phyloP scores from a whole-genome alignment of 176 grass and related monocot species.

The Stipa capillata region DNA sequence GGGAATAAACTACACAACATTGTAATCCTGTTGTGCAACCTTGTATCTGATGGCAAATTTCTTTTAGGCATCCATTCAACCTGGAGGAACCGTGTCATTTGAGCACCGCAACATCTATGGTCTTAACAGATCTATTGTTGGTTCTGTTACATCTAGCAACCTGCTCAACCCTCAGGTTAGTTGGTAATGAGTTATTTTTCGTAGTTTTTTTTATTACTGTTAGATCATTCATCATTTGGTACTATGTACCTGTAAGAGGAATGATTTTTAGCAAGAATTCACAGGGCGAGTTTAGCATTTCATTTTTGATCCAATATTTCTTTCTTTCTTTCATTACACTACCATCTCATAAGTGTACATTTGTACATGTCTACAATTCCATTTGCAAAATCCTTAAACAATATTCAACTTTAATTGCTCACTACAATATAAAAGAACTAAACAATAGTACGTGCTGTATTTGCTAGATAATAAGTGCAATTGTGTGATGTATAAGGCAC shows the following conservation, averaged over 20 bases:
- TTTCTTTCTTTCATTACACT: not conserved
- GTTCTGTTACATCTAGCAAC: conserved; percentile 94
- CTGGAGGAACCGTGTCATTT: conserved; percentile 94
- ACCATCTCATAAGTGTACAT: not conserved
- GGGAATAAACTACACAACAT: not conserved
- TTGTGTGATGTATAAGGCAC: not conserved
- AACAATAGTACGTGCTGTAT: not conserved
- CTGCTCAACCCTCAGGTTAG: conserved; percentile 92
- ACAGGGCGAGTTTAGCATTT: not conserved
- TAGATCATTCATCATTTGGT: not conserved
- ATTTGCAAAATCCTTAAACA: not conserved
- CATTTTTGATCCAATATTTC: not conserved
- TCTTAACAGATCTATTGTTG: conserved; percentile 88
- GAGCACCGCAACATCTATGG: conserved; percentile 92
- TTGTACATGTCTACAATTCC: not conserved
- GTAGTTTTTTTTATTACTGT: conserved; percentile 27
- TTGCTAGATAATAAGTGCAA: not conserved
- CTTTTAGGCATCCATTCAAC: conserved; percentile 87
- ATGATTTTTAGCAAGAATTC: not conserved
- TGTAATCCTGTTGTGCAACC: not conserved
- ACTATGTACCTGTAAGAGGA: not conserved
- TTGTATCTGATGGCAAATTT: conserved; percentile 17
- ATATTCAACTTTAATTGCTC: not conserved
- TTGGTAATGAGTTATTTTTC: not conserved
- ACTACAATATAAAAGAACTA: not conserved